Evolutionary conservation across 2,329 filamentous ascomycete species (phyloP), one percentile per base, ranked within the genome.

Genomic region (Arthrobotrys pseudoclavata): DNA sequence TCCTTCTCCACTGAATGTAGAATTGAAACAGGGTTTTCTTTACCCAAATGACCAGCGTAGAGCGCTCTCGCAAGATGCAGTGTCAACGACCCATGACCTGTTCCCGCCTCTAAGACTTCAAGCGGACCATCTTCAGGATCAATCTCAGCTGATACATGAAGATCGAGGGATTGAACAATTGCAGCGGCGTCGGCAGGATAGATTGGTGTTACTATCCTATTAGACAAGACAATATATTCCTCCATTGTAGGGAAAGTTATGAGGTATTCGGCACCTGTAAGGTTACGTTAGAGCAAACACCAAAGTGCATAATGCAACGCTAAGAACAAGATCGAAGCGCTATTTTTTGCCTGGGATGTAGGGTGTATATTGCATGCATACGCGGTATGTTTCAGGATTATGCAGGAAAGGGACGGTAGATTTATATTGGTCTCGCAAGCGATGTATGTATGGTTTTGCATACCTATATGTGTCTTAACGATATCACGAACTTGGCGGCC

Each of bases 31-130:
- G 64, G 71, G 20, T 42, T 24, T 18, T 62, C 45, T 40, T 62
- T 62, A 6, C 55, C 18, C n/a, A 88, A 84, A 81, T 94, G 94
- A 18, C 89, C 91, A 52, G 88, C 92, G 82, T 94, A 91, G 53
- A 96, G 88, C 1, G 92, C 91, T 64, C 91, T 88, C 31, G 92
- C 90, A 22, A 96, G 86, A 81, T 94, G 89, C 3, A 96, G 84
- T 0, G 92, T 95, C 72, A 96, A 84, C 37, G 91, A 90, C 72
- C 92, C 93, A 86, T 94, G 92, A n/a, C 92, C 93, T 2, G 92
- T 96, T 15, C 93, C 92, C 55, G 92, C 92, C 84, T 96, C 93
- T 64, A 96, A 89, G 52, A 96, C 92, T 82, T 95, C 91, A 12
- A 94, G 83, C 0, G 87, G 88, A 42, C 81, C 79, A 31, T 84